These are phyloP conservation scores for Termitomyces sp. DNA, from an alignment of 768 basidiomycete genomes.

Conservation along the genomic window DNA sequence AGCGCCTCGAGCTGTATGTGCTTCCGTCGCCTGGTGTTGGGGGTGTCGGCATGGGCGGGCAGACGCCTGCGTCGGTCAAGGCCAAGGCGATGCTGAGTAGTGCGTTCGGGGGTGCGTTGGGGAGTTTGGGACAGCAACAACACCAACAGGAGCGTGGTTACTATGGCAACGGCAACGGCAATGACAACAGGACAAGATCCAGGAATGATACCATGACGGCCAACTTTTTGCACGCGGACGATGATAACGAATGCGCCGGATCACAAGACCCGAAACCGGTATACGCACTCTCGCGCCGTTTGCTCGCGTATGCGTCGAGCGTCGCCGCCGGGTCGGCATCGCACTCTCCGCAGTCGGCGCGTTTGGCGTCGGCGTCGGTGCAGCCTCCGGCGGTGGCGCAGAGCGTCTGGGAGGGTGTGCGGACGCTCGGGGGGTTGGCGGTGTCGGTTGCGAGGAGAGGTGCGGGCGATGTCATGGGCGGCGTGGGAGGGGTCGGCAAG, in stretches of 20 bases:
- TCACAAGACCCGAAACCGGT: conserved; percentile 24
- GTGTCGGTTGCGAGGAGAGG: conserved; percentile 40
- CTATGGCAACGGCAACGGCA: too few species aligned
- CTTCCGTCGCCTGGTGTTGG: conserved; percentile 23
- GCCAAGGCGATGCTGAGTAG: conserved; percentile 8
- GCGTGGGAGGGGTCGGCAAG: conserved; percentile 24
- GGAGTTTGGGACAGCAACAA: not conserved
- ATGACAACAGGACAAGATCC: too few species aligned
- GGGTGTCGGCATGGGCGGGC: conserved; percentile 6
- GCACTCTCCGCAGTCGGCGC: not conserved
- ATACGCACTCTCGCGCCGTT: conserved; percentile 55
- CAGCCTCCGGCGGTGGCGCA: conserved; percentile 36
- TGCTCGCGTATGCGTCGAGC: conserved; percentile 53
- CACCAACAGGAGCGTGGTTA: not conserved
- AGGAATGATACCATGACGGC: too few species aligned
- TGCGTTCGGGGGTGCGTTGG: conserved; percentile 5
- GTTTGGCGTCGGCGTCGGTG: not conserved
- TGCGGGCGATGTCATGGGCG: conserved; percentile 15
- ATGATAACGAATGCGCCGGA: not conserved
- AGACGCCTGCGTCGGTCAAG: not conserved
- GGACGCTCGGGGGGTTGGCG: conserved; percentile 57
- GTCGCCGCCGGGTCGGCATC: conserved; percentile 4
- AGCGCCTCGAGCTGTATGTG: conserved; percentile 40
- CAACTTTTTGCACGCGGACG: too few species aligned
- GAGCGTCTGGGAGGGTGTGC: conserved; percentile 58